phyloP scores from a whole-genome alignment of 2,329 filamentous ascomycete species.

The Aspergillus oerlinghausenensis region DNA sequence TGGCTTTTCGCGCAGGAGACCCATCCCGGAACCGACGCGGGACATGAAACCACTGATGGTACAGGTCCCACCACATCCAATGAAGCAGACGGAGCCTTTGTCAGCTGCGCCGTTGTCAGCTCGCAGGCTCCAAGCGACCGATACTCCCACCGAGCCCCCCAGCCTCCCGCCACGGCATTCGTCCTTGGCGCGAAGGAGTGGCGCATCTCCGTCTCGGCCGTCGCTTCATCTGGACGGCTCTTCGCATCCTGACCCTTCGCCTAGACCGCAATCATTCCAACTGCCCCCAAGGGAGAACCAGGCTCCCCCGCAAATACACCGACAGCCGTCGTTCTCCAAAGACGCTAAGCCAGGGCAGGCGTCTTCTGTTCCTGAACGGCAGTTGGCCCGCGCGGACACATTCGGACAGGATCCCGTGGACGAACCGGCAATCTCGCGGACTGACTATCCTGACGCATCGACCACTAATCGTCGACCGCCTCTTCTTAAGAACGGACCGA shows the following conservation, averaged over 20 bases:
- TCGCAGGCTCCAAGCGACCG: slow-evolving; percentile 26
- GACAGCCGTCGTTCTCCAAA: slow-evolving; percentile 27
- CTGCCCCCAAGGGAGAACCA: slow-evolving; percentile 14
- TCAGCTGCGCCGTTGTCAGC: slow-evolving; percentile 39
- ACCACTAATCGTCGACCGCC: slow-evolving; percentile 81
- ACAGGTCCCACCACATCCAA: slow-evolving; percentile 25
- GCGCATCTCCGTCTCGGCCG: slow-evolving; percentile 21
- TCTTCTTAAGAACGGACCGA: slow-evolving; percentile 64
- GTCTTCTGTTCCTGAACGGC: slow-evolving; percentile 19
- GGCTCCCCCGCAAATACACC: slow-evolving; percentile 16
- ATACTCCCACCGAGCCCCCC: slow-evolving; percentile 44
- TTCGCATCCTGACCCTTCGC: slow-evolving; percentile 10
- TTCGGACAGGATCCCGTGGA: slow-evolving; percentile 50
- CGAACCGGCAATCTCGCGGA: slow-evolving; percentile 49
- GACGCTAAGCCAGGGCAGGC: slow-evolving; percentile 19
- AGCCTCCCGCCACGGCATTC: slow-evolving; percentile 43
- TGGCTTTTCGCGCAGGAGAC: slow-evolving; percentile 24
- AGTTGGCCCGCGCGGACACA: slow-evolving; percentile 35
- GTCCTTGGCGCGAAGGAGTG: slow-evolving; percentile 14
- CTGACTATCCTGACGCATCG: slow-evolving; percentile 77
- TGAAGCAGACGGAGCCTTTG: slow-evolving; percentile 16
- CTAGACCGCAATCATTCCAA: slow-evolving; percentile 13
- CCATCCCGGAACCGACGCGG: slow-evolving; percentile 23
- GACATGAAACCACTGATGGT: slow-evolving; percentile 30
- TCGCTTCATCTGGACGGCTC: slow-evolving; percentile 7